These are phyloP conservation scores for Nakaseomyces sp. DNA, from an alignment of 1,139 yeast genomes.

Conservation along the genomic window DNA sequence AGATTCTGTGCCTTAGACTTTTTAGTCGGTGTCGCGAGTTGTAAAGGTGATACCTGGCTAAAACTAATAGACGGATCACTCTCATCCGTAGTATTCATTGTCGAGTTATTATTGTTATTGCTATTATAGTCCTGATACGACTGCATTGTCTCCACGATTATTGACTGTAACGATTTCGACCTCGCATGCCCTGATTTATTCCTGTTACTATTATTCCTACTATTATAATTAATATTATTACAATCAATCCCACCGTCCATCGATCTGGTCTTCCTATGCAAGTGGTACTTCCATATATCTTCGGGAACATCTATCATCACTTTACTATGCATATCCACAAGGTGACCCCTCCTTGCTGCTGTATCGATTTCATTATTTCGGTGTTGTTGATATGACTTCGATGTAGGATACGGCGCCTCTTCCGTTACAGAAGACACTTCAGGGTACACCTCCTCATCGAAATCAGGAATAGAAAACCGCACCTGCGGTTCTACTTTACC, in stretches of 20 bases:
- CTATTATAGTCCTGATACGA: slow-evolving; percentile 7
- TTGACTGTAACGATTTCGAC: slow-evolving; percentile 24
- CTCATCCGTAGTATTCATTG: neutral
- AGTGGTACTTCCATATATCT: slow-evolving; percentile 25
- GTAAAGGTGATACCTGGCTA: slow-evolving; percentile 12
- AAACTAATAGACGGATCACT: slow-evolving; percentile 3
- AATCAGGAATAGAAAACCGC: slow-evolving; percentile 15
- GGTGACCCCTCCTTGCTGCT: slow-evolving; percentile 14
- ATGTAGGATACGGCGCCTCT: neutral
- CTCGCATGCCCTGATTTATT: slow-evolving; percentile 9
- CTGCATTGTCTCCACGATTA: slow-evolving; percentile 24
- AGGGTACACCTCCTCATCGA: neutral
- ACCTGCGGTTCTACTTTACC: slow-evolving; percentile 11
- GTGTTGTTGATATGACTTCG: neutral
- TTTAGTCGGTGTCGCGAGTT: slow-evolving; percentile 10
- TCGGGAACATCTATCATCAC: slow-evolving; percentile 27
- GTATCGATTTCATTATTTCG: neutral
- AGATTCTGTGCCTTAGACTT: slow-evolving; percentile 13
- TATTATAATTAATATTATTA: no score
- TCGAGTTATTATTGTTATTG: slow-evolving; percentile 1
- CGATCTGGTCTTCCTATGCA: slow-evolving; percentile 4
- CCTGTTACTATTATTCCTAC: neutral
- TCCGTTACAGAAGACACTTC: slow-evolving; percentile 8
- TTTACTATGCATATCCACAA: slow-evolving; percentile 28
- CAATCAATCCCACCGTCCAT: neutral